phyloP scores from a whole-genome alignment of 2,329 filamentous ascomycete genomes.

The Colletotrichum cordylinicola region DNA sequence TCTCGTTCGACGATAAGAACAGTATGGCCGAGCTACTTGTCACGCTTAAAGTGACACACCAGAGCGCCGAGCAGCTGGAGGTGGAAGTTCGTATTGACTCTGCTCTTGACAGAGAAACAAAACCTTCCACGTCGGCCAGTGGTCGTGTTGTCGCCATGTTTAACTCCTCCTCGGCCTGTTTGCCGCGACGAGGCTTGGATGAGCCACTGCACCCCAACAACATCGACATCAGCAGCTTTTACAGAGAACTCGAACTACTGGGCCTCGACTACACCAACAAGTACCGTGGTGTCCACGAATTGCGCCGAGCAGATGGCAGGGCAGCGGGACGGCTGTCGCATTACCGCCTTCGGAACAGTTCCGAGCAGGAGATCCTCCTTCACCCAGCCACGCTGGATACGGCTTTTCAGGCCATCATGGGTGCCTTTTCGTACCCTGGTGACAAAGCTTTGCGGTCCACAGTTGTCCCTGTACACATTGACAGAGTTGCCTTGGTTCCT shows the following conservation, averaged over 20 bases:
- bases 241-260: not conserved
- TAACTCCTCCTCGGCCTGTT: not conserved
- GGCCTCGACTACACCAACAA: not conserved
- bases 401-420: conserved; percentile 38
- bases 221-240: not conserved
- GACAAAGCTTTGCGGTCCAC: not conserved
- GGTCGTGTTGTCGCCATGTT: not conserved
- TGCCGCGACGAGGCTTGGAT: not conserved
- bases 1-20: not conserved
- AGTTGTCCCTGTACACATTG: not conserved
- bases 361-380: conserved; percentile 18
- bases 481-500: not conserved
- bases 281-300: not conserved
- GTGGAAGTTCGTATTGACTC: not conserved
- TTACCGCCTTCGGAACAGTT: not conserved
- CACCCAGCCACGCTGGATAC: conserved; percentile 39
- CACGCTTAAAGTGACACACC: not conserved
- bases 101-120: not conserved
- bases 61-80: not conserved
- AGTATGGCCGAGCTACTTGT: not conserved
- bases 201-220: not conserved
- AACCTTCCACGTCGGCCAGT: not conserved
- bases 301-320: not conserved
- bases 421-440: conserved; percentile 34
- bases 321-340: not conserved